A percentile compares a stretch with the other conserved stretches of the same genome.
These are phyloP conservation scores for Paspalum notatum DNA, from an alignment of 176 grass and related monocot species.

Conservation along the genomic window DNA sequence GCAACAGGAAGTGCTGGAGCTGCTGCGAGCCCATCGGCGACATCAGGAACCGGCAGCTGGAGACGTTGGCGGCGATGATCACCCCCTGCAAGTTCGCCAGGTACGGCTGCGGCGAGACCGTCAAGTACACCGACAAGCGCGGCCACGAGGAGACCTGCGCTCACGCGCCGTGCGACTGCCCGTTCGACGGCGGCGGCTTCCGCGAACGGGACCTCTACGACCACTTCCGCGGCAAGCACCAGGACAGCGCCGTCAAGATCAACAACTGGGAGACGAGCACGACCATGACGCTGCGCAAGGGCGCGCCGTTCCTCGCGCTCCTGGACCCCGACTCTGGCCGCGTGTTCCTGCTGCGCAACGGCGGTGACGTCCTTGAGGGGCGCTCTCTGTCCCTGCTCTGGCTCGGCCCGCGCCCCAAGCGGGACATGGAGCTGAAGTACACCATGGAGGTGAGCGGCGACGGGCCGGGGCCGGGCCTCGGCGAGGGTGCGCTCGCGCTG, in stretches of 20 bases:
- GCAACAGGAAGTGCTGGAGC: no score
- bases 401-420: not conserved
- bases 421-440: not conserved
- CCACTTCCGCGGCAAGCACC: not conserved
- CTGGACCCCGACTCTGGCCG: not conserved
- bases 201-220: no score
- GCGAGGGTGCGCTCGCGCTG: not conserved
- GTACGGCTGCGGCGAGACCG: no score
- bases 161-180: no score
- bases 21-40: no score
- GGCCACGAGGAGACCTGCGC: no score
- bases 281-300: not conserved
- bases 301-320: not conserved
- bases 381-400: not conserved
- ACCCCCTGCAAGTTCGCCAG: no score
- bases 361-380: not conserved
- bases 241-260: not conserved
- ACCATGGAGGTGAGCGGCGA: not conserved
- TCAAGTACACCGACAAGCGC: no score
- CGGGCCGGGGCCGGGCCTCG: not conserved
- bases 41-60: no score
- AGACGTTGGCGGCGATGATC: no score
- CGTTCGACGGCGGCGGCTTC: no score
- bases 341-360: constrained; percentile 12
- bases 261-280: no score